Conservation (phyloP, 371 early-diverging fungal species). For the Circinella umbellata region DNA sequence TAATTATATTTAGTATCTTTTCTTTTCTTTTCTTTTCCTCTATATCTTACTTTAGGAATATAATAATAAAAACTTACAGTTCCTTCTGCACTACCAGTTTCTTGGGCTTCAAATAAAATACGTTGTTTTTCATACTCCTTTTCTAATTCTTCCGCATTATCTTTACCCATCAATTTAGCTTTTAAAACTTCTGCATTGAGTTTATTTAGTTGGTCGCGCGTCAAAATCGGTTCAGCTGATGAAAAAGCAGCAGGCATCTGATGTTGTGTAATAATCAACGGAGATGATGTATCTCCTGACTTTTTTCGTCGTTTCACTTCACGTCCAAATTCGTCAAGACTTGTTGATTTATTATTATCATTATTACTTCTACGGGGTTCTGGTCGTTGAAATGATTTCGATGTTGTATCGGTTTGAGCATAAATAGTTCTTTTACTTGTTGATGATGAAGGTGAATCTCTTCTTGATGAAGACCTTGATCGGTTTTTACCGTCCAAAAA, state of each 20-base stretch:
- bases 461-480: constrained; percentile 6
- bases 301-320: constrained; percentile 30
- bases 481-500: constrained; percentile 55
- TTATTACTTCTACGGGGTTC: background rate
- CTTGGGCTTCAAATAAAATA: constrained; percentile 36
- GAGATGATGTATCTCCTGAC: constrained; percentile 5
- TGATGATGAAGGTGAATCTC: background rate
- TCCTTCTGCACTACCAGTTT: constrained; percentile 14
- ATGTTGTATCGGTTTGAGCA: constrained; percentile 27
- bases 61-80: background rate
- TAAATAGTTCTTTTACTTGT: constrained; percentile 37
- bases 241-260: constrained; percentile 24
- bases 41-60: no score
- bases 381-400: constrained; percentile 29
- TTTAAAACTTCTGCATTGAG: constrained; percentile 83
- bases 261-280: constrained; percentile 31
- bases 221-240: constrained; percentile 31
- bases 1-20: no score
- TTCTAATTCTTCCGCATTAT: constrained; percentile 72
- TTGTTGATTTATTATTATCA: background rate
- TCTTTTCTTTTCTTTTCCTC: no score
- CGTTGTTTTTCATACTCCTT: constrained; percentile 67
- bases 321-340: constrained; percentile 47
- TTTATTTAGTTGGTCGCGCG: constrained; percentile 82
- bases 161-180: constrained; percentile 74